These are phyloP conservation scores for Exobasidium cylindrosporum DNA, from an alignment of 1,284 basidiomycete species.

Conservation along the genomic window DNA sequence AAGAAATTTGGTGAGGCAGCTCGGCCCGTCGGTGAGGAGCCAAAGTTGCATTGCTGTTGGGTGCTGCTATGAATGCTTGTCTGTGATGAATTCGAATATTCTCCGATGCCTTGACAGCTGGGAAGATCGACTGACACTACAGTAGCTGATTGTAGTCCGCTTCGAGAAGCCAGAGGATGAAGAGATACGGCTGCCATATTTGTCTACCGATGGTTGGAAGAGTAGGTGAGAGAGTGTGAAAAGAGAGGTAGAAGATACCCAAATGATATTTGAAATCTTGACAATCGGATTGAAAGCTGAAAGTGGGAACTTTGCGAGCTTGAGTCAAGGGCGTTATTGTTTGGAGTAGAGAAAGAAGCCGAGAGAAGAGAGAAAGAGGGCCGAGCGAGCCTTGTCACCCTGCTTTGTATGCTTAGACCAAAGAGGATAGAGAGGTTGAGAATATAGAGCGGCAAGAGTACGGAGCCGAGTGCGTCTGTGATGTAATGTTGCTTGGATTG, in stretches of 20 bases:
- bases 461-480: no score
- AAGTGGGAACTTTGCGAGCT: no score
- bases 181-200: constrained; percentile 33
- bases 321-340: no score
- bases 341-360: no score
- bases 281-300: no score
- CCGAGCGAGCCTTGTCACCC: no score
- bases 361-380: no score
- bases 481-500: no score
- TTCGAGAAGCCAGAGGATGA: constrained; percentile 41
- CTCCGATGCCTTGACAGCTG: not conserved
- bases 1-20: constrained; percentile 1
- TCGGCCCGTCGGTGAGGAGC: constrained; percentile 20
- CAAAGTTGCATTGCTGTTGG: constrained; percentile 11
- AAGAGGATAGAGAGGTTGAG: no score
- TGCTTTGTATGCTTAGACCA: no score
- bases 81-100: not conserved
- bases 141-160: constrained; percentile 31
- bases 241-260: not conserved
- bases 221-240: not conserved
- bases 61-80: constrained; percentile 12
- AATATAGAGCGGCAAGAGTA: no score
- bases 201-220: not conserved
- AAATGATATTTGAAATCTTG: no score
- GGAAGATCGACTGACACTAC: constrained; percentile 31